These are phyloP conservation scores for Tolypocladium album DNA, from an alignment of 2,329 filamentous ascomycete species.

Conservation along the genomic window DNA sequence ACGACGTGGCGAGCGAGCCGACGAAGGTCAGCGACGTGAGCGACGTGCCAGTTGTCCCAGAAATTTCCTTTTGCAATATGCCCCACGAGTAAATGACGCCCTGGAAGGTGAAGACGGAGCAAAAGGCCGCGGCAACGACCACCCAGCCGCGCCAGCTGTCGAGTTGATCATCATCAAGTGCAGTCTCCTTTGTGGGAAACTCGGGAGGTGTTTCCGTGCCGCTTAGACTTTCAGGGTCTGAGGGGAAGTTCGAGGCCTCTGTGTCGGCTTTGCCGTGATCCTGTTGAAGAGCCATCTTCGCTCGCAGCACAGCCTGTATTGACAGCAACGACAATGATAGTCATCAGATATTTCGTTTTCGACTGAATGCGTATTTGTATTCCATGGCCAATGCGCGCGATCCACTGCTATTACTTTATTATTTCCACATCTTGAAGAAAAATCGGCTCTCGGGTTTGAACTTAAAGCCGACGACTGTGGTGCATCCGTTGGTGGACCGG, in stretches of 20 bases:
- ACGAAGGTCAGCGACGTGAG: slow-evolving; percentile 16
- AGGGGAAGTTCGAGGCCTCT: not conserved
- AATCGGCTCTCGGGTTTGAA: not conserved
- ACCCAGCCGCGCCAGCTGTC: slow-evolving; percentile 13
- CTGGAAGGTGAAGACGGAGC: slow-evolving; percentile 15
- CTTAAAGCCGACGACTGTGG: not conserved
- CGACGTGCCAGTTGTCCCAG: slow-evolving; percentile 9
- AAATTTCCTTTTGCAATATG: slow-evolving; percentile 13
- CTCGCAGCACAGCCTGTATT: not conserved
- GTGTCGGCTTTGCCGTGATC: not conserved
- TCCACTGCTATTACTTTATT: not conserved
- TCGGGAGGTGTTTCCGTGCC: not conserved
- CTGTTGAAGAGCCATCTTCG: not conserved
- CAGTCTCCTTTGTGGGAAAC: not conserved
- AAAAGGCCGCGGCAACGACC: slow-evolving; percentile 12
- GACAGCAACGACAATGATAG: not conserved
- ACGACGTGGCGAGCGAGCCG: slow-evolving; percentile 15
- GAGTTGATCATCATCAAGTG: not conserved
- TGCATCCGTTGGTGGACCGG: not conserved
- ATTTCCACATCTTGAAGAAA: not conserved
- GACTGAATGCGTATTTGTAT: not conserved
- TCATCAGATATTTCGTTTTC: too few species aligned
- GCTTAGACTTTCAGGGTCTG: not conserved
- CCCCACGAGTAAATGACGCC: slow-evolving; percentile 18
- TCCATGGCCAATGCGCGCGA: not conserved